Evolutionary conservation across 345 rosid genomes (phyloP).

Genomic region (Euphorbia tirucalli): DNA sequence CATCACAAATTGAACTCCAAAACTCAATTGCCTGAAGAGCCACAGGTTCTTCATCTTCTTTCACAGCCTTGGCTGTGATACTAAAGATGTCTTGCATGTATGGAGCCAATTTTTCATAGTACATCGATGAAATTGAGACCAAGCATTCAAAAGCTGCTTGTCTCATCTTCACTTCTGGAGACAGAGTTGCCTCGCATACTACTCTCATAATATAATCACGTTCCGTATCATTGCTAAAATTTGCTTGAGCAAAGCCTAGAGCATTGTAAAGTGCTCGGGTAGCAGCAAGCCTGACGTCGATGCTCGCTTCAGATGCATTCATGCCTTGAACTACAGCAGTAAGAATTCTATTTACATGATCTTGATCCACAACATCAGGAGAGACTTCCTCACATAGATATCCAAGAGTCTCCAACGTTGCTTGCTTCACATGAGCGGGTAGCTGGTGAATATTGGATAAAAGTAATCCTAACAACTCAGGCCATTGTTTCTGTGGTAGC

Average conservation of each 20-base stretch:
- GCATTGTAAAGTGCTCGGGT: conserved; percentile 43
- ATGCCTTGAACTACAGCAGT: conserved; percentile 50
- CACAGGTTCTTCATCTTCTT: conserved; percentile 46
- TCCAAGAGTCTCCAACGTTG: conserved; percentile 76
- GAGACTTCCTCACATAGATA: conserved; percentile 76
- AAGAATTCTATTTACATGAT: conserved; percentile 72
- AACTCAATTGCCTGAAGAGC: conserved; percentile 49
- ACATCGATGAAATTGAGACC: conserved; percentile 47
- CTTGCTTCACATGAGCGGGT: conserved; percentile 65
- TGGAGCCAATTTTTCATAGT: conserved; percentile 45
- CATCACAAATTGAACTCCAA: conserved; percentile 50
- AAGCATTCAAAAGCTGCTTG: conserved; percentile 49
- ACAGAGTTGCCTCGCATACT: conserved; percentile 43
- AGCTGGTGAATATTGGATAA: conserved; percentile 63
- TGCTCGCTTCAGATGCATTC: conserved; percentile 41
- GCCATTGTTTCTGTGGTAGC: conserved; percentile 79
- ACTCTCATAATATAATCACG: conserved; percentile 52
- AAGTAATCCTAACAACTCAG: conserved; percentile 63
- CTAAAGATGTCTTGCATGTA: conserved; percentile 45
- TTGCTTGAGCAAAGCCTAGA: conserved; percentile 47
- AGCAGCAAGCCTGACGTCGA: conserved; percentile 47
- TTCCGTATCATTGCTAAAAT: conserved; percentile 44
- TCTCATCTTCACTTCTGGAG: conserved; percentile 40
- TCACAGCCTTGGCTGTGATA: conserved; percentile 46
- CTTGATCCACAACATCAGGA: conserved; percentile 68